Evolutionary conservation across 1,139 yeast genomes (phyloP), one percentile per base, ranked within the genome.

Genomic region (Blastobotrys aristatus): DNA sequence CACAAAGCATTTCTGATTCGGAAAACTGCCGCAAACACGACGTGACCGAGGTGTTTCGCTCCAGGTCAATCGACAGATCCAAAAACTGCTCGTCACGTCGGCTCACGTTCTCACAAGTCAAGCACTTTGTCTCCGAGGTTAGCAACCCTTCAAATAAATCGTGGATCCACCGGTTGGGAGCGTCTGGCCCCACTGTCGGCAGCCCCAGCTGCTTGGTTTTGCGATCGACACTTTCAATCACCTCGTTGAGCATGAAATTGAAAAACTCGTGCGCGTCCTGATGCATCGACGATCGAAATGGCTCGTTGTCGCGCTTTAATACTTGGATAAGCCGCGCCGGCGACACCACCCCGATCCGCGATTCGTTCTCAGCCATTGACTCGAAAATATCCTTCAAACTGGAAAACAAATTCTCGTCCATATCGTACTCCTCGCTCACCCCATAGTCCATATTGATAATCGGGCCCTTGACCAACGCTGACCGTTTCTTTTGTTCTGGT

Each of bases 221-320:
- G 11, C 51, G 46, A 57, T 78, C 80, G 29, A 86, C 66, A 32
- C 77, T 74, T 56, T 92, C 98, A 50, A 89, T 80, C 27, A 87
- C 78, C 55, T 82, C 86, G 65, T 92, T 92, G 46, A 92, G 73
- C 55, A 90, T 66, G 60, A 87, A 90, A 64, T 90, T 90, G 62
- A 89, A 76, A 65, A 92, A 92, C 65, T 92, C 98, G 66, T 92
- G 98, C 2, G 98, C 97, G 71, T 92, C 98, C 63, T 92, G 98
- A 65, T 92, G 98, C 96, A 90, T 89, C 46, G 85, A 82, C 51
- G 89, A 85, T 53, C 96, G 74, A 64, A 92, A 92, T 56, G 92
- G 70, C 57, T 81, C 85, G 63, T 92, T 92, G 58, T 87, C 89
- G 49, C 78, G 79, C 64, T 89, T 89, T 47, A 90, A 71, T 46